These are phyloP conservation scores for Candolleomyces efflorescens DNA, from an alignment of 768 basidiomycete genomes.

Conservation along the genomic window DNA sequence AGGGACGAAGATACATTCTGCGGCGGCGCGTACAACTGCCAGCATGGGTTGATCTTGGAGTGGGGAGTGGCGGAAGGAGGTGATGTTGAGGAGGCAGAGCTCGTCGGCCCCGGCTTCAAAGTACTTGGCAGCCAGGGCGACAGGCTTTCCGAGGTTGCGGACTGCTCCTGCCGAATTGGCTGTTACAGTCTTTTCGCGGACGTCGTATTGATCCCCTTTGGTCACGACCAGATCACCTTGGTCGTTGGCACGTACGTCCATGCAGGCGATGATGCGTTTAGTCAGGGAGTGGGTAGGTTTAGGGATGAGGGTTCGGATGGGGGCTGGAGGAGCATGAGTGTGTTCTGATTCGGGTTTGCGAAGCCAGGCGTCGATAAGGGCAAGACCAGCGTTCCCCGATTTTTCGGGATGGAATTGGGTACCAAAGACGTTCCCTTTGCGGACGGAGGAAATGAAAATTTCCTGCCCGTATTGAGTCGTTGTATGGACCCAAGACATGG, in stretches of 20 bases:
- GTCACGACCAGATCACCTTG: conserved; percentile 96
- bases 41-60: conserved; percentile 98
- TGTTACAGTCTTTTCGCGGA: conserved; percentile 68
- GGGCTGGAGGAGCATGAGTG: conserved; percentile 24
- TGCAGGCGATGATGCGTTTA: conserved; percentile 93
- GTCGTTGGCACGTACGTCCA: conserved; percentile 97
- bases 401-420: conserved; percentile 99
- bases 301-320: conserved; percentile 34
- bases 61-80: conserved; percentile 96
- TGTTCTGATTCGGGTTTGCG: conserved; percentile 43
- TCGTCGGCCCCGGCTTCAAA: conserved; percentile 91
- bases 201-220: conserved; percentile 99
- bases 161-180: conserved; percentile 67
- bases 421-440: conserved; percentile 81
- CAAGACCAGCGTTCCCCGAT: conserved; percentile 83
- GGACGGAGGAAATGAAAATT: conserved; percentile 81
- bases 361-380: conserved; percentile 79
- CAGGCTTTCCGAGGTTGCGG: conserved; percentile 96
- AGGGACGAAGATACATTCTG: conserved; percentile 91
- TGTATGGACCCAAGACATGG: conserved; percentile 75
- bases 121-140: conserved; percentile 84
- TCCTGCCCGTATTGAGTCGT: conserved; percentile 95
- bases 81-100: conserved; percentile 97
- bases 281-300: conserved; percentile 65
- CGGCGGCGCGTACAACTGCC: conserved; percentile 86